Evolutionary conservation across 2,329 filamentous ascomycete species (phyloP), one percentile per base, ranked within the genome.

Genomic region (Neocatenulostroma microsporum): DNA sequence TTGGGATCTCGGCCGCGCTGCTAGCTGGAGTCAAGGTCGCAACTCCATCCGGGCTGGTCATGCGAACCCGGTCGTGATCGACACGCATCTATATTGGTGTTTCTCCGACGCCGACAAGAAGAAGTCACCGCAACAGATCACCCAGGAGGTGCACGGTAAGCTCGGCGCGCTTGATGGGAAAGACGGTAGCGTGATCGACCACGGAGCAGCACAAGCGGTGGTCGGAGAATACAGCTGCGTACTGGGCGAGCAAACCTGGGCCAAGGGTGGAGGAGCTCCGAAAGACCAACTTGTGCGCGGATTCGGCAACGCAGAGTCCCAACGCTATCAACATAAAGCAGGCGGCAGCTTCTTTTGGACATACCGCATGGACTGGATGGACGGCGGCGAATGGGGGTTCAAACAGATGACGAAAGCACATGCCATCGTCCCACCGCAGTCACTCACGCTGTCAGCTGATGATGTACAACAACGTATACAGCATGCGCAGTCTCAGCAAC

Each of bases 341-440:
- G 69, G 68, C 3, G 74, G 74, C 2, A 63, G 62, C 21, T 76
- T 69, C 48, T 78, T 78, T 58, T 77, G 74, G 74, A 77, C 74
- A 0, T 72, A 64, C 49, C 73, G 73, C 37, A 77, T 77, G 72
- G 66, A 74, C 44, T 77, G 73, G 72, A 73, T 74, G 66, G 66
- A 68, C n/a, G 74, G 73, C 11, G 73, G 73, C 10, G 73, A 74
- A 53, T 78, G 74, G 74, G 73, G 73, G 0, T 76, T 78, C 56
- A 63, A 64, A 14, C 63, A 69, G 24, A 71, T 74, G 56, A 65
- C 62, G 7, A 64, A 70, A 15, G 63, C 62, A 15, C 55, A 59
- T 3, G 62, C 64, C 21, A 62, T 74, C 37, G 47, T 51, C 1
- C 46, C 65, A 1, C 64, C 72, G 23, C 36, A 46, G 24, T 51